phyloP scores from a whole-genome alignment of 2,329 filamentous ascomycete genomes.

The Botryotinia calthae region DNA sequence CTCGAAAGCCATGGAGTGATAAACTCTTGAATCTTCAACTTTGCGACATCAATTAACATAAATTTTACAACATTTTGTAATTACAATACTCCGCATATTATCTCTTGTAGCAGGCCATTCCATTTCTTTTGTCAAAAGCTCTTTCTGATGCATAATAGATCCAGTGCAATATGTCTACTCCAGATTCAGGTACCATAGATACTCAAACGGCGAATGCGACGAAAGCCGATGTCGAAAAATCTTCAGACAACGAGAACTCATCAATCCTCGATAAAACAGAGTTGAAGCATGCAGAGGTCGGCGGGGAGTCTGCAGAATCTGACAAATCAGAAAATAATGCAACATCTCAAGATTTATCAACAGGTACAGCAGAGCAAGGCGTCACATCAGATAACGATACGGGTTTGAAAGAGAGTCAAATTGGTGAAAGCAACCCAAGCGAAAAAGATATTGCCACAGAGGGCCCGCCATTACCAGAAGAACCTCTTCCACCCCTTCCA shows the following conservation, averaged over 20 bases:
- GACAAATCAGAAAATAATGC: neutral
- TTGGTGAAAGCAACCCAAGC: constrained; percentile 19
- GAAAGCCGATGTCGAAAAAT: neutral
- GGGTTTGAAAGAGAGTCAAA: constrained; percentile 25
- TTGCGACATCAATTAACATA: constrained; percentile 3
- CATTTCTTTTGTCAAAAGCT: constrained; percentile 19
- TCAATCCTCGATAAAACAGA: constrained; percentile 15
- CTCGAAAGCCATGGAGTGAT: neutral
- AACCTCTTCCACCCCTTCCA: constrained; percentile 30
- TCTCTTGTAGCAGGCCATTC: constrained; percentile 18
- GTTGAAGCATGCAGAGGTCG: neutral
- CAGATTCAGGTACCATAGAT: constrained; percentile 17
- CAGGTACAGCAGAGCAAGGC: constrained; percentile 18
- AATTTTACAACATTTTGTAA: neutral
- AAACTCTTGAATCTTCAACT: neutral
- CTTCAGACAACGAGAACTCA: neutral
- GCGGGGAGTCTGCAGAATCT: neutral
- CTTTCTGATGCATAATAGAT: constrained; percentile 22
- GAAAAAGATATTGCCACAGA: constrained; percentile 17
- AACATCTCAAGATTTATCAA: neutral
- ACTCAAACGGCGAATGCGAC: constrained; percentile 5
- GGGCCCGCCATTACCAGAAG: constrained; percentile 38
- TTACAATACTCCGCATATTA: neutral
- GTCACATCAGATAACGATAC: constrained; percentile 20
- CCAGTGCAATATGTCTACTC: constrained; percentile 21